phyloP scores from a whole-genome alignment of 768 basidiomycete species.

The Leucogyrophana mollusca region DNA sequence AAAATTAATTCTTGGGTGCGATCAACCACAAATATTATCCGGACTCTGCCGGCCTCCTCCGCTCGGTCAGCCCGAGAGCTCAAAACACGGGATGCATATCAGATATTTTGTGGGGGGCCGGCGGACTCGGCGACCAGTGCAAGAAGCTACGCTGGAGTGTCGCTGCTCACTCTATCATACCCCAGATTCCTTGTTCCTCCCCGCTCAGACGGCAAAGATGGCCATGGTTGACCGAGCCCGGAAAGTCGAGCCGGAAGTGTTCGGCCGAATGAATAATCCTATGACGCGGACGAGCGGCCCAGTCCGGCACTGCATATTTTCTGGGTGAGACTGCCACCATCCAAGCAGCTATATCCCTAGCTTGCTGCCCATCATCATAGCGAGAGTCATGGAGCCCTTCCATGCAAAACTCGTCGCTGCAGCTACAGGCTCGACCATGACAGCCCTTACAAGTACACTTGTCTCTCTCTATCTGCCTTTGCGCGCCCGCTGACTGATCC shows the following conservation, averaged over 20 bases:
- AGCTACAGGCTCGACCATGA: slow-evolving; percentile 75
- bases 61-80: too few relatives aligned
- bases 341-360: neutral
- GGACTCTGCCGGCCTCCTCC: slow-evolving; percentile 22
- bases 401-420: slow-evolving; percentile 81
- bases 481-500: slow-evolving; percentile 8
- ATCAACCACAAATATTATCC: slow-evolving; percentile 12
- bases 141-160: too few relatives aligned
- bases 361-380: slow-evolving; percentile 2
- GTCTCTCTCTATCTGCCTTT: neutral
- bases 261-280: neutral
- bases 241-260: neutral
- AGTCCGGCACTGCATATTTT: neutral
- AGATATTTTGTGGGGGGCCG: too few relatives aligned
- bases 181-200: too few relatives aligned
- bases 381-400: slow-evolving; percentile 60
- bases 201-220: too few relatives aligned
- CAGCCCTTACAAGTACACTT: slow-evolving; percentile 75
- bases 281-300: slow-evolving; percentile 4
- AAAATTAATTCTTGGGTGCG: slow-evolving; percentile 14
- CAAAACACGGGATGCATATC: too few relatives aligned
- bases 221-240: too few relatives aligned
- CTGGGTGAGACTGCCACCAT: neutral
- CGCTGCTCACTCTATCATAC: too few relatives aligned
- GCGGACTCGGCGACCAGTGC: too few relatives aligned